Base-by-base conservation (phyloP, 257 asterid genomes). In the Ophiorrhiza pumila region DNA sequence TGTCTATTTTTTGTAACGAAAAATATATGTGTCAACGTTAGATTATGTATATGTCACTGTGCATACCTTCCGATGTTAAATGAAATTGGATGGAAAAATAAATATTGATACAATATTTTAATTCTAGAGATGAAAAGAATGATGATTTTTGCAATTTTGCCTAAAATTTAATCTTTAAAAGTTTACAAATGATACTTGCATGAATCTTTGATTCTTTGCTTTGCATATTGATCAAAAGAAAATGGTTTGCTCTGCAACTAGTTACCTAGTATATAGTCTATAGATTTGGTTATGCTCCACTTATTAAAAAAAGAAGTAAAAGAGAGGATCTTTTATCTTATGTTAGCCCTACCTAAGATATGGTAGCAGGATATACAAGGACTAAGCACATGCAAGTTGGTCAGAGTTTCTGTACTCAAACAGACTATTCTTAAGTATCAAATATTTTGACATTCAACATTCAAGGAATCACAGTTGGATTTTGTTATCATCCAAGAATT, bases 291-390 rank as follows among this genome's bases (percentile, higher is more conserved):
- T 47, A 37, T 18, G 31, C 68, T 64, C 69, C 47, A 53, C 20
- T 53, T 53, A n/a, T 63, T 42, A 22, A 37, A 63, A 35, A 64
- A 64, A 64, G 69, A 64, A 64, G n/a, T n/a, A n/a, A n/a, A n/a
- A n/a, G n/a, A n/a, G 41, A 31, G 52, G 69, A 64, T 64, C 14
- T 39, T 46, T 49, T 56, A 41, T 17, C 62, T 41, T 7, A 42
- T 71, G 31, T 22, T 39, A 57, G 41, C 20, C 55, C 66, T 66
- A 66, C 71, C 57, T 39, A 64, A 66, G 72, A 68, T 47, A 68
- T 68, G 45, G 72, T 18, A 64, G 32, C 7, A 68, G 29, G 56
- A 53, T 29, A 31, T 34, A 32, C 31, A 55, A 34, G 73, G 73
- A 63, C 68, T 22, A 41, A 32, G 73, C 62, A 52, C 73, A 50